Evolutionary conservation across 2,329 filamentous ascomycete genomes (phyloP).

Genomic region (Aphanocladium album): DNA sequence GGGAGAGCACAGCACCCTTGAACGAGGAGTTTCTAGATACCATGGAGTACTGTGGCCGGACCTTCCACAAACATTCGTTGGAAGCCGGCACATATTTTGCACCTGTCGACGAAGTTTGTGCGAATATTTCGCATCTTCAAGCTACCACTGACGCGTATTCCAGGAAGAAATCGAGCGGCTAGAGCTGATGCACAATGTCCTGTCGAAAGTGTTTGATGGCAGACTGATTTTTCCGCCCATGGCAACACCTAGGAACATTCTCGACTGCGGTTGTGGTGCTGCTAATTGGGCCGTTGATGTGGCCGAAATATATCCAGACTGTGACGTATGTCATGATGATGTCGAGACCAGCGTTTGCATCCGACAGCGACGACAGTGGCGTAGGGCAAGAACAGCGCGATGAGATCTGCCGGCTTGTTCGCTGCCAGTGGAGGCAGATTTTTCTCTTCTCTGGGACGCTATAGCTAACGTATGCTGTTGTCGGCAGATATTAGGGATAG

Average conservation of each 20-base stretch:
- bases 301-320: constrained; percentile 57
- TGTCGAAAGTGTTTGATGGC: constrained; percentile 60
- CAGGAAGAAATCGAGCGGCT: constrained; percentile 66
- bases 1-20: constrained; percentile 47
- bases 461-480: background rate
- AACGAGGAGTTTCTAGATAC: constrained; percentile 56
- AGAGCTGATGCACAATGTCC: constrained; percentile 56
- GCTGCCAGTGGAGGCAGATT: background rate
- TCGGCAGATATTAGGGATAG: constrained; percentile 63
- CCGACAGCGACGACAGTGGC: background rate
- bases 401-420: background rate
- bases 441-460: background rate
- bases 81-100: constrained; percentile 61
- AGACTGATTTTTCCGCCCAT: constrained; percentile 67
- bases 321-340: constrained; percentile 47
- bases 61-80: constrained; percentile 63
- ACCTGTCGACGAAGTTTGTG: constrained; percentile 64
- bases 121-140: constrained; percentile 14
- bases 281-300: constrained; percentile 66
- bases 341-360: background rate
- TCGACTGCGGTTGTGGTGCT: constrained; percentile 71
- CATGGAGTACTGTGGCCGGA: constrained; percentile 55
- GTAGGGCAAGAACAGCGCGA: too few relatives aligned
- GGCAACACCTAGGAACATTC: constrained; percentile 48
- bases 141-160: constrained; percentile 10